Percentiles rank a stretch among this genome's conserved stretches.
Conservation (phyloP, 768 basidiomycete species). For the Agrocybe pediades region DNA sequence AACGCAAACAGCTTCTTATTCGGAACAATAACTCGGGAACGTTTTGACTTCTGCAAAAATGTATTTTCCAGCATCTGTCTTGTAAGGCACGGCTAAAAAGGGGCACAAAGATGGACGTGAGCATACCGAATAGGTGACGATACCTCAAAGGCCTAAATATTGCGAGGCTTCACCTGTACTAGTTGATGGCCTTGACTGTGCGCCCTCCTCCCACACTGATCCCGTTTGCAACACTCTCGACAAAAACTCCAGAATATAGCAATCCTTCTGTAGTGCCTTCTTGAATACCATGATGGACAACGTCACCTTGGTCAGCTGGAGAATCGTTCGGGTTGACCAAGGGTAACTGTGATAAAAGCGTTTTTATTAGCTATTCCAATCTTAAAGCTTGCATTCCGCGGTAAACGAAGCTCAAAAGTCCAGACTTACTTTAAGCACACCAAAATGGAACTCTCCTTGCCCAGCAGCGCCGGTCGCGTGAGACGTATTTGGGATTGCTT, state of each 20-base stretch:
- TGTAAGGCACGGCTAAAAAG: too few relatives aligned
- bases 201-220: constrained; percentile 35
- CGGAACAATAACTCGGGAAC: not conserved
- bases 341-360: constrained; percentile 43
- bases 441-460: constrained; percentile 64
- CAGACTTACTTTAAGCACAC: constrained; percentile 52
- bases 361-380: not conserved
- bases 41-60: not conserved
- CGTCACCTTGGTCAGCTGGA: constrained; percentile 49
- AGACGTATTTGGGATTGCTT: constrained; percentile 40
- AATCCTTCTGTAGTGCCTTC: constrained; percentile 57
- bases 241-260: constrained; percentile 60
- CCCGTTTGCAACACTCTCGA: constrained; percentile 41
- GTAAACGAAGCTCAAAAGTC: not conserved
- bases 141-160: too few relatives aligned
- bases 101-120: too few relatives aligned
- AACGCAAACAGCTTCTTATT: not conserved
- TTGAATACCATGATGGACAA: constrained; percentile 61
- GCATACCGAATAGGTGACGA: too few relatives aligned
- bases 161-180: too few relatives aligned
- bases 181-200: constrained; percentile 4
- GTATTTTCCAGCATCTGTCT: not conserved
- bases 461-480: constrained; percentile 41
- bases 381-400: not conserved
- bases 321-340: constrained; percentile 49